Evolutionary conservation across 2,329 filamentous ascomycete genomes (phyloP).

Genomic region (Venturia effusa): DNA sequence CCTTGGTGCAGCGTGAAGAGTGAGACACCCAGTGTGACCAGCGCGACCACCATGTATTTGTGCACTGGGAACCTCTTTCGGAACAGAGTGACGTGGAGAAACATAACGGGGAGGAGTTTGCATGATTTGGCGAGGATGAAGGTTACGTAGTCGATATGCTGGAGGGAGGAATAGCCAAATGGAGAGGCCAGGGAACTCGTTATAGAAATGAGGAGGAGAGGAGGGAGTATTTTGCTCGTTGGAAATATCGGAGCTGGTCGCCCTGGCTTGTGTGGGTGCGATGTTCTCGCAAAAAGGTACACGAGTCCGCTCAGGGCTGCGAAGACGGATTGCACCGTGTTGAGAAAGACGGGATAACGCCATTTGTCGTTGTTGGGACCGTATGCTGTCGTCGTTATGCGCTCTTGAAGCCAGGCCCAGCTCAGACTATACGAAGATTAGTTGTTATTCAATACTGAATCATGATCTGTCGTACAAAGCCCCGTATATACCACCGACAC

Average conservation of each 20-base stretch:
- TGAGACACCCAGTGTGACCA: conserved; percentile 85
- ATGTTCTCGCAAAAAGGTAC: conserved; percentile 54
- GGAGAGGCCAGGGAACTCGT: conserved; percentile 86
- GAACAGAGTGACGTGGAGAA: conserved; percentile 87
- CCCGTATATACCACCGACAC: conserved; percentile 90
- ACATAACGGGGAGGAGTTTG: conserved; percentile 98
- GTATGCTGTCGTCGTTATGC: conserved; percentile 88
- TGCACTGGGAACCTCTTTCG: conserved; percentile 81
- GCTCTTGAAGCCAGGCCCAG: conserved; percentile 94
- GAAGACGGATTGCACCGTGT: conserved; percentile 88
- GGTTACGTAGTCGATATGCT: conserved; percentile 95
- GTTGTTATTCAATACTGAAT: not conserved
- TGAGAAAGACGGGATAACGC: conserved; percentile 88
- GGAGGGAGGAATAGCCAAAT: conserved; percentile 85
- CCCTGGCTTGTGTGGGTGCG: conserved; percentile 39
- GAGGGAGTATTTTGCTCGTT: conserved; percentile 58
- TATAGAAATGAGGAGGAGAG: conserved; percentile 74
- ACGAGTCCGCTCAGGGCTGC: conserved; percentile 71
- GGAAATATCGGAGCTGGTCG: conserved; percentile 59
- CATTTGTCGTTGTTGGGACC: conserved; percentile 57
- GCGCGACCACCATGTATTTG: conserved; percentile 88
- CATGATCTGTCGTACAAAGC: conserved; percentile 59
- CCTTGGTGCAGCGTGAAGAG: conserved; percentile 81
- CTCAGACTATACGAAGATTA: conserved; percentile 49
- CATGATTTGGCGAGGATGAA: conserved; percentile 96